Conservation (phyloP, 164 flowering plant genomes). For the Protea cynaroides region DNA sequence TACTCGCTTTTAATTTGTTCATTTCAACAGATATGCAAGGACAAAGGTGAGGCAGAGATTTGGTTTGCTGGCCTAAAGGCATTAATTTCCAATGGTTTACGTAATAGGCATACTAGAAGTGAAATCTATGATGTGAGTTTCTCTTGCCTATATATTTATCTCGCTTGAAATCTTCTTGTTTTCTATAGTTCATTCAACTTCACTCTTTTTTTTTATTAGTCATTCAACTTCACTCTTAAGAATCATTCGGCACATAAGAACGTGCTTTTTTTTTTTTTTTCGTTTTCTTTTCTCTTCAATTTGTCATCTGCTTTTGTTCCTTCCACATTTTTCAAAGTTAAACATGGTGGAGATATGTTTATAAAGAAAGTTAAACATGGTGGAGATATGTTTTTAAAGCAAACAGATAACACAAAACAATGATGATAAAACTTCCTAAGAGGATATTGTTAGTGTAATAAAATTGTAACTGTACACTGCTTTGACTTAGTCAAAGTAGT, state of each 20-base stretch:
- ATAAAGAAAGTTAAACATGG: neutral
- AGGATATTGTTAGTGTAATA: too few relatives aligned
- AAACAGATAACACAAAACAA: neutral
- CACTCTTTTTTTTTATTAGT: neutral
- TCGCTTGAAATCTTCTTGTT: neutral
- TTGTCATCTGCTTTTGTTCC: neutral
- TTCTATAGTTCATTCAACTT: neutral
- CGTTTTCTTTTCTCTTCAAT: too few relatives aligned
- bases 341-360: neutral
- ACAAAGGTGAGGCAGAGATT: constrained; percentile 73
- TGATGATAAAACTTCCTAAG: neutral
- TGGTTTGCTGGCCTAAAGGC: constrained; percentile 80
- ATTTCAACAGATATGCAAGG: constrained; percentile 41
- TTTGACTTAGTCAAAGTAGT: too few relatives aligned
- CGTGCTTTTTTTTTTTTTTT: too few relatives aligned
- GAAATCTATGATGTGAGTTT: constrained; percentile 18
- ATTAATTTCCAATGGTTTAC: constrained; percentile 50
- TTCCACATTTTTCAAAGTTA: neutral
- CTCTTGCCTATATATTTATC: neutral
- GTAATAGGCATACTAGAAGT: constrained; percentile 46
- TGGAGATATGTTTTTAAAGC: neutral
- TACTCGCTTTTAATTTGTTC: neutral
- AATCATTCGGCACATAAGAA: neutral
- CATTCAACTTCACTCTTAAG: too few relatives aligned
- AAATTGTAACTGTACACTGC: too few relatives aligned